A percentile compares a stretch with the other conserved stretches of the same genome.
Evolutionary conservation across 2,329 filamentous ascomycete species (phyloP).

Genomic region (Leptographium galeiforme): DNA sequence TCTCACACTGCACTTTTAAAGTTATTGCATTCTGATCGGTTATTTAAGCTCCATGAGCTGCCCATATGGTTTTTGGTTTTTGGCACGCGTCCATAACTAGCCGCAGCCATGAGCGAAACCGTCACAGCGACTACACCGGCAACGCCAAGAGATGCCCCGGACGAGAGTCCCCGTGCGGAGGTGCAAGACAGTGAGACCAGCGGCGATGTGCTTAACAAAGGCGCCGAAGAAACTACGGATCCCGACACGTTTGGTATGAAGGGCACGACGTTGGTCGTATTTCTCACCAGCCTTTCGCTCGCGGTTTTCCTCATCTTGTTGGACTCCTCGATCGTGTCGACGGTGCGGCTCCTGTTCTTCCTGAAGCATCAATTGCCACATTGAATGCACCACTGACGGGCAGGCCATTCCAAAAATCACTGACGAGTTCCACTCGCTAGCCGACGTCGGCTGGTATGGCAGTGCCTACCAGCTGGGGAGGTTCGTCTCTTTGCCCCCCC

Average conservation of each 20-base stretch:
- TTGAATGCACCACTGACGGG: no score
- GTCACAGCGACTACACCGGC: no score
- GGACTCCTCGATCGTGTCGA: conserved; percentile 11
- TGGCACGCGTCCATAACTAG: no score
- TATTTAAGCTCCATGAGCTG: no score
- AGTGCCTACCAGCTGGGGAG: conserved; percentile 10
- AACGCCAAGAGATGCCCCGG: no score
- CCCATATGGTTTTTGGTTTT: no score
- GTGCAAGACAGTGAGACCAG: background rate
- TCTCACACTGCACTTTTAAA: no score
- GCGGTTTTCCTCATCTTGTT: conserved; percentile 12
- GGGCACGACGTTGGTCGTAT: background rate
- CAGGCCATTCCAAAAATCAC: conserved; percentile 12
- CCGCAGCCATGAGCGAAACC: no score
- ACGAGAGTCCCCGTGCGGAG: no score
- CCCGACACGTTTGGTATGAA: background rate
- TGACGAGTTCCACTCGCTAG: conserved; percentile 10
- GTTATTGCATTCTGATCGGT: no score
- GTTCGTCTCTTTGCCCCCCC: background rate
- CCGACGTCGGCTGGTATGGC: conserved; percentile 12
- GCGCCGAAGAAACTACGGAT: background rate
- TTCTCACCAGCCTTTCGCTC: conserved; percentile 3
- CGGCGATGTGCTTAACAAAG: background rate
- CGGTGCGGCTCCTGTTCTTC: conserved; percentile 3
- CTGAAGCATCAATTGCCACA: background rate